Conservation (phyloP, 148 eudicot species). For the Selenicereus undatus region DNA sequence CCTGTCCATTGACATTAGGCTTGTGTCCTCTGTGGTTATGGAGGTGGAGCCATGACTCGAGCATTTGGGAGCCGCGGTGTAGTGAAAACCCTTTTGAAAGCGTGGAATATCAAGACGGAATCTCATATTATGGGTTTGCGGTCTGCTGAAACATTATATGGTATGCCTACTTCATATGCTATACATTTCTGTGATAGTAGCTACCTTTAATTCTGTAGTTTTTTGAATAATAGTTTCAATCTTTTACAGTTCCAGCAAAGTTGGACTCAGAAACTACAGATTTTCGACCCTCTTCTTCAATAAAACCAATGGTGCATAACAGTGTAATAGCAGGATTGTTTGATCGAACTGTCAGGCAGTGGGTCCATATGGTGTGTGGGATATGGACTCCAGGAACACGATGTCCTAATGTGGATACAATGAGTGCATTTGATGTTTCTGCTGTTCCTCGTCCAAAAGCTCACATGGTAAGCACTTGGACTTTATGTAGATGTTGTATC, state of each 20-base stretch:
- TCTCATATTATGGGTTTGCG: conserved; percentile 26
- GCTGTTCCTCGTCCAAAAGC: conserved; percentile 38
- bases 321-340: conserved; percentile 43
- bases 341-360: conserved; percentile 53
- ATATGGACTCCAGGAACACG: conserved; percentile 63
- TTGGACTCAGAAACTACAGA: conserved; percentile 24
- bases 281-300: conserved; percentile 17
- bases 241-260: conserved; percentile 21
- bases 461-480: conserved; percentile 33
- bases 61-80: conserved; percentile 43
- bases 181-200: not conserved
- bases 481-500: not conserved
- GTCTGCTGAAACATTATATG: conserved; percentile 34
- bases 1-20: conserved; percentile 30
- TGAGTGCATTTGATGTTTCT: conserved; percentile 62
- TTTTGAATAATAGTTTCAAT: conserved; percentile 3
- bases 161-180: conserved; percentile 20
- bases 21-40: conserved; percentile 65
- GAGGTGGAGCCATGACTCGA: conserved; percentile 61
- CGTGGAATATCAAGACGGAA: conserved; percentile 43
- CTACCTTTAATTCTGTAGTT: not conserved
- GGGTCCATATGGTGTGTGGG: conserved; percentile 67
- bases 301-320: conserved; percentile 35
- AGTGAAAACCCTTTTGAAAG: conserved; percentile 50
- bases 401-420: conserved; percentile 55